Conservation (phyloP, 2,329 filamentous ascomycete species). For the Aspergillus sp. region DNA sequence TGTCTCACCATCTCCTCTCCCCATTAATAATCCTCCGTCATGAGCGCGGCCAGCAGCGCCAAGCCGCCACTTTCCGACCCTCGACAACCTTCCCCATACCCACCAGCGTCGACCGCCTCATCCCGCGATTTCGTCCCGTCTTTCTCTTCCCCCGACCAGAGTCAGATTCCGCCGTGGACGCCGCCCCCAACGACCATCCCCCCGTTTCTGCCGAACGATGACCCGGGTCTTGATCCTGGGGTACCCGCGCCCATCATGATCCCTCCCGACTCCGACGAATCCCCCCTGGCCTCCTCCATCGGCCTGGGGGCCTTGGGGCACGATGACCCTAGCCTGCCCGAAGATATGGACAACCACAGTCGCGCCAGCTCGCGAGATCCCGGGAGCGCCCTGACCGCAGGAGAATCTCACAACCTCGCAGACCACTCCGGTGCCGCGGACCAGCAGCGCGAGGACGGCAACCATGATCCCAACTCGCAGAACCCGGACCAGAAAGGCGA, state of each 20-base stretch:
- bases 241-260: constrained; percentile 41
- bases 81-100: constrained; percentile 30
- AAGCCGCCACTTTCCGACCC: constrained; percentile 28
- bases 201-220: constrained; percentile 29
- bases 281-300: constrained; percentile 27
- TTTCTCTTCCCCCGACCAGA: constrained; percentile 8
- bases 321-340: constrained; percentile 26
- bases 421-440: constrained; percentile 10
- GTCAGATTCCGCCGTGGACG: constrained; percentile 3
- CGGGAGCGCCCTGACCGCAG: constrained; percentile 25
- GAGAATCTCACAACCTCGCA: constrained; percentile 15
- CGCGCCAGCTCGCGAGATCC: constrained; percentile 36
- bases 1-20: neutral
- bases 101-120: constrained; percentile 11
- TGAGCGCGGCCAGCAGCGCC: constrained; percentile 20
- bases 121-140: constrained; percentile 12
- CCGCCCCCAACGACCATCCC: constrained; percentile 6
- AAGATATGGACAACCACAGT: constrained; percentile 36
- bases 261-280: constrained; percentile 33
- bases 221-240: constrained; percentile 29
- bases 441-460: constrained; percentile 4
- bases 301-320: constrained; percentile 20
- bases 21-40: constrained; percentile 18
- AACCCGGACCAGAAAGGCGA: constrained; percentile 51
- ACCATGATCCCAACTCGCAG: constrained; percentile 18